Evolutionary conservation across 352 stramenopile genomes (phyloP), one percentile per base, ranked within the genome.

Genomic region (Phytophthora vignae): DNA sequence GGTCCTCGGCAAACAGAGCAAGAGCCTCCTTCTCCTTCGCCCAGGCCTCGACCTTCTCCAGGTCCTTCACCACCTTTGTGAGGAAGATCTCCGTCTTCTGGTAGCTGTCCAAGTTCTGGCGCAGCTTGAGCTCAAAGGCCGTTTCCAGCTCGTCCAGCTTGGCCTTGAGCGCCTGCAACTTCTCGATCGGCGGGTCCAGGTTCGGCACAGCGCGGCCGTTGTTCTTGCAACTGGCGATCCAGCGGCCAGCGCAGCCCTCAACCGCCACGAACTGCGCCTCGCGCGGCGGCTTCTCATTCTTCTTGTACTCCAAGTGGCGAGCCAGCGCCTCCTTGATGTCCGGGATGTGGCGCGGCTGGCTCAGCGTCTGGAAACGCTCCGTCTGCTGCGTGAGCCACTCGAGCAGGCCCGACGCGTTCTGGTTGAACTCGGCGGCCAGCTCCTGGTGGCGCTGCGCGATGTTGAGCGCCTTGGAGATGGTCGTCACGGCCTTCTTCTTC

Each of bases 391-490:
- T 81, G 22, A 94, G 81, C 84, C 90, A 96, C 44, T 94, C 87
- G 15, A 94, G 60, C 53, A 96, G 71, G 5, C 81, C 78, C 15
- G 84, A 90, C 25, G 90, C 88, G 53, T 83, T 83, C 52, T 85
- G 80, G 58, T 76, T 83, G 73, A 96, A 98, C 69, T 96, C 81
- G 21, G 56, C 76, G 4, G 90, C 78, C 38, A 95, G 73, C 14
- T 96, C 90, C 60, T 96, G 89, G 70, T 97, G 92, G 60, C 91
- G 90, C 76, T 96, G 90, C 19, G 90, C 89, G 68, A 97, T 94
- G 76, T 91, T 95, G 9, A 98, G 84, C 57, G 92, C 92, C 78
- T 97, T 97, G 76, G 84, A 87, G 67, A 98, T 95, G 7, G 90
- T 96, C 56, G 90, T 94, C 50, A 97, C 81, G 1, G 91, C 85